Evolutionary conservation across 257 asterid species (phyloP), one percentile per base, ranked within the genome.

Genomic region (Nicotiana obtusifolia): DNA sequence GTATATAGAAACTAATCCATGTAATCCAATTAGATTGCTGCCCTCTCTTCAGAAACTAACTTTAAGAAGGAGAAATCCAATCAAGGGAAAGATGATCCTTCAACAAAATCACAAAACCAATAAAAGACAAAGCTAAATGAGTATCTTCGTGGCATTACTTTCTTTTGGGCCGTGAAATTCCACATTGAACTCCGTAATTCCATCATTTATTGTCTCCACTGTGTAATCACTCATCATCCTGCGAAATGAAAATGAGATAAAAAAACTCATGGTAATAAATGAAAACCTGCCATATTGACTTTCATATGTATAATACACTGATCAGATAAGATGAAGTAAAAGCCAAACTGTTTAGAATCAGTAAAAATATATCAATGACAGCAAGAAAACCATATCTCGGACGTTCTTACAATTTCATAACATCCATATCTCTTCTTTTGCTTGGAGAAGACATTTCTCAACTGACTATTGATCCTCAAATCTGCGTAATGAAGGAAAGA

Each of bases 211-310:
- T 26, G 99, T 86, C 90, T 95, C 98, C 83, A 95, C 98, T 1
- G 80, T 66, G 85, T 93, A 93, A 86, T 95, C 98, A 71, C 97
- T 95, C 99, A 95, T 95, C 99, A 95, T 95, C 91, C 99, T 95
- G 87, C 88, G 82, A 60, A 37, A 64, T 65, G 30, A 82, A 78
- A 76, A 13, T 64, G 62, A 62, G 5, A 35, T 78, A 16, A 7
- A 16, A 20, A 41, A 66, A 7, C 20, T 1, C 52, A 37, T 9
- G 56, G 20, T 5, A 2, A 22, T 65, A 15, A 15, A 60, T 13
- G 6, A 68, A 69, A 83, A 60, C 16, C 17, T 24, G 24, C 16
- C 61, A 73, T 49, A 64, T 64, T 26, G 60, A 68, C 49, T 54
- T 5, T 16, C 68, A 54, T 11, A 69, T 41, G 33, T 15, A 54